Base-by-base conservation (phyloP, 2,329 filamentous ascomycete species). In the Xylariaceae sp. region DNA sequence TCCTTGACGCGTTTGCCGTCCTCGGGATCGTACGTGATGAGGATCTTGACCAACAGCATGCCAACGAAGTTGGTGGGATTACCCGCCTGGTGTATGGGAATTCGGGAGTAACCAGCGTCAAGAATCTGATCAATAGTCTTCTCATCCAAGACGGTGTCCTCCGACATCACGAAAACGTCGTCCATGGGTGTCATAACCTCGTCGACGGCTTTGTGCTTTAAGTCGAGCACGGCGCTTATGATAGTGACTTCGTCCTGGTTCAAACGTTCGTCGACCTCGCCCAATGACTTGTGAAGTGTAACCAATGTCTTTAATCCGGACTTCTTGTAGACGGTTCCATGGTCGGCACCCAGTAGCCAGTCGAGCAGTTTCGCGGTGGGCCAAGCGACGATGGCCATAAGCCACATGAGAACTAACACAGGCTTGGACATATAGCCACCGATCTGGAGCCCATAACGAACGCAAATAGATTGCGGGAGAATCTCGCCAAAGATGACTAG, bases 211-310 rank as follows among this genome's bases (percentile, higher is more conserved):
- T 98, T 98, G 53, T 93, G 90, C 69, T 97, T 98, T 51, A 98
- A 73, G 61, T 98, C 93, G 43, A 98, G 71, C 12, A 97, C 93
- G 29, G 93, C 91, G 52, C 88, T 95, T 65, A 98, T 98, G 63
- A 98, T 98, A 45, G 93, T 97, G 51, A 98, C 93, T 65, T 98
- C 93, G 60, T 98, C 93, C 53, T 95, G 86, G 64, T 96, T 97
- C 40, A 98, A 72, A 43, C 93, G 85, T 60, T 98, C 89, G 30
- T 85, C 85, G 22, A 86, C 85, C 34, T 88, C 83, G 19, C 93
- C 93, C 11, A 97, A 71, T 2, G 87, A 94, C 65, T 94, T 89
- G 70, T 98, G 93, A 13, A 98, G 74, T 0, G 89, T 95, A 19
- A 98, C 93, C 22, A 98, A 74, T 0, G 93, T 97, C 72, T 98